Base-by-base conservation (phyloP, 1,284 basidiomycete genomes). In the Trichosporon sp. region DNA sequence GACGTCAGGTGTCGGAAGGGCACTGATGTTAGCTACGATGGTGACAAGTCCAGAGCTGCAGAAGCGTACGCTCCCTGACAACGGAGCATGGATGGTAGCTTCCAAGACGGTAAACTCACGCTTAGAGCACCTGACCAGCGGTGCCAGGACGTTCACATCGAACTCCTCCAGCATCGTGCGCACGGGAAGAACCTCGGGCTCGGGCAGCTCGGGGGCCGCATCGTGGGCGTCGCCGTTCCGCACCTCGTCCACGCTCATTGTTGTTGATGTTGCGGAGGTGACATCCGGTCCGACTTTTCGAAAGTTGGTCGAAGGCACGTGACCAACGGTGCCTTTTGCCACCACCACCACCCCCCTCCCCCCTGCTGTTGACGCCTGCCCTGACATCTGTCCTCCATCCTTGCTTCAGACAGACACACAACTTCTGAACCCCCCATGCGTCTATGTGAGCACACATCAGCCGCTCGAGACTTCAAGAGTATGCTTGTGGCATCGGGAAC, bases 121-220 rank as follows among this genome's bases (percentile, higher is more conserved):
- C 78, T 89, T 89, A 46, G 86, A 87, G 75, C 88, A 89, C 37
- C 88, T 84, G 19, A 89, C 88, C 75, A 88, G 85, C 10, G 87
- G 87, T 0, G 87, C 87, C 11, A 86, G 84, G 38, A 87, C 81
- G 68, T 88, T 87, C 61, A 87, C 80, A 37, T 86, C 80, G 56
- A 86, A 84, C 65, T 80, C 70, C 11, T 77, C 74, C 14, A 88
- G 79, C 78, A 88, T 82, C 40, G 84, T 83, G 37, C 85, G 79
- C 0, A 86, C 85, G 2, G 82, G 78, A 5, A 88, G 70, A 1
- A 80, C 71, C 59, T 78, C 77, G 1, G 83, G 77, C 35, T 72
- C 68, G 11, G 81, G 81, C 1, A 83, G 75, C 12, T 77, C 79
- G 72, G 71, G 70, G 1, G 56, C 64, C 19, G 14, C 46, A 26